phyloP scores from a whole-genome alignment of 1,284 basidiomycete genomes.

The Pseudomicrostroma phylloplanum region DNA sequence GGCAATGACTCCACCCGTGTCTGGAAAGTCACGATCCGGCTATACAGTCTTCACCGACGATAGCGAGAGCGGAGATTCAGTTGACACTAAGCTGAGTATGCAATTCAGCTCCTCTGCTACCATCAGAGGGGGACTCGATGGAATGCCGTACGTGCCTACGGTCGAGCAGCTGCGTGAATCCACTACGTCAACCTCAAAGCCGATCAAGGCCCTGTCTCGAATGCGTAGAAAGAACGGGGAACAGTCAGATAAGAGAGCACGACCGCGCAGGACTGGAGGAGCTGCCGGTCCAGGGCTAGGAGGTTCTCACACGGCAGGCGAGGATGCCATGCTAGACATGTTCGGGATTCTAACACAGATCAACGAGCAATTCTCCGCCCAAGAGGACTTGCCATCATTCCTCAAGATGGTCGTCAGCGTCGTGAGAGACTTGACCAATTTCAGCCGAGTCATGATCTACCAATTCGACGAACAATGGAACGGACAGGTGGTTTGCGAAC shows the following conservation, averaged over 20 bases:
- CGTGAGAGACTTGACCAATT: constrained; percentile 63
- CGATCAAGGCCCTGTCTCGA: constrained; percentile 67
- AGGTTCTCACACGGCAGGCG: constrained; percentile 17
- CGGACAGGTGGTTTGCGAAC: constrained; percentile 70
- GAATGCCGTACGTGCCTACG: constrained; percentile 26
- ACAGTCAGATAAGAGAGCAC: constrained; percentile 9
- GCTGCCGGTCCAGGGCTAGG: constrained; percentile 13
- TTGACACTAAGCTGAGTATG: constrained; percentile 17
- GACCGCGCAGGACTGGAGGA: constrained; percentile 14
- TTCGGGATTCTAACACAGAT: constrained; percentile 66
- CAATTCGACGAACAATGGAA: constrained; percentile 67
- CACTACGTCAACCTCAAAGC: constrained; percentile 67
- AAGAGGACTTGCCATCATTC: constrained; percentile 66
- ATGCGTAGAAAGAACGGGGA: constrained; percentile 26
- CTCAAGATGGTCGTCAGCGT: constrained; percentile 72
- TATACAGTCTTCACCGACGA: constrained; percentile 16
- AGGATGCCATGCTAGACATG: constrained; percentile 31
- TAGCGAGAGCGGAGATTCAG: constrained; percentile 22
- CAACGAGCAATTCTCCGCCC: constrained; percentile 72
- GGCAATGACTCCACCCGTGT: not conserved
- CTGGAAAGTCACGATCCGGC: not conserved
- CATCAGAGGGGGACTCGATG: constrained; percentile 27
- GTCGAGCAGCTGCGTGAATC: constrained; percentile 63
- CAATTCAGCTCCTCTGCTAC: not conserved
- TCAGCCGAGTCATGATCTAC: constrained; percentile 70